Evolutionary conservation across 495 filamentous ascomycete genomes (phyloP), one percentile per base, ranked within the genome.

Genomic region (Ascobolus immersus): DNA sequence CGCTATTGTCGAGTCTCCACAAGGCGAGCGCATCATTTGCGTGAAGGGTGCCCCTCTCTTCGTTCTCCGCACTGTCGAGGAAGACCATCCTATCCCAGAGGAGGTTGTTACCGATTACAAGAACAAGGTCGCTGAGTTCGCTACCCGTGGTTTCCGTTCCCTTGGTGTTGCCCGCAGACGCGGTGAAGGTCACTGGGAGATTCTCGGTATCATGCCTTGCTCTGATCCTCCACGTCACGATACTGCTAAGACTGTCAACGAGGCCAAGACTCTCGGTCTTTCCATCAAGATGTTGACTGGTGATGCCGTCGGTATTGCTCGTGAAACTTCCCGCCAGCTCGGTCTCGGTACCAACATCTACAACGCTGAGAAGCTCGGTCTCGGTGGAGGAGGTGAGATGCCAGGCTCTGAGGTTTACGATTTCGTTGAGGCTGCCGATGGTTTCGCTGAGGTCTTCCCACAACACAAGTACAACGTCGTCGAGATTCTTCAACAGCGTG

Each of bases 401-500:
- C 70, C 78, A 47, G 78, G 79, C 47, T 89, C 80, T 45, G 73
- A 86, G 54, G 69, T 90, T 32, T 81, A 82, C 54, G 79, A 90
- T 56, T 86, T 89, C 59, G 81, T 89, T 40, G 80, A 90, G 62
- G 76, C 68, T 57, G 81, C 81, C 30, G 81, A 92, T 65, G 81
- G 81, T 53, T 90, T 90, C 54, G 75, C 75, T 45, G 82, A 92
- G 55, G 82, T 92, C 26, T 93, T 90, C 64, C 82, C 82, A 36
- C 79, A 93, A 56, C 82, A 93, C 61, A 93, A 93, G 64, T 90
- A 84, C 57, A 81, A 90, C 44, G 82, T 93, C 48, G 82, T 93
- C 43, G 77, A 90, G 55, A 89, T 91, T 58, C 71, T 93, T 19
- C 82, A 93, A 57, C 77, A 91, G 57, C 77, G 82, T 62, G 82